Evolutionary conservation across 169 alveolate genomes (phyloP).

Genomic region (Plasmodium cynomolgi): DNA sequence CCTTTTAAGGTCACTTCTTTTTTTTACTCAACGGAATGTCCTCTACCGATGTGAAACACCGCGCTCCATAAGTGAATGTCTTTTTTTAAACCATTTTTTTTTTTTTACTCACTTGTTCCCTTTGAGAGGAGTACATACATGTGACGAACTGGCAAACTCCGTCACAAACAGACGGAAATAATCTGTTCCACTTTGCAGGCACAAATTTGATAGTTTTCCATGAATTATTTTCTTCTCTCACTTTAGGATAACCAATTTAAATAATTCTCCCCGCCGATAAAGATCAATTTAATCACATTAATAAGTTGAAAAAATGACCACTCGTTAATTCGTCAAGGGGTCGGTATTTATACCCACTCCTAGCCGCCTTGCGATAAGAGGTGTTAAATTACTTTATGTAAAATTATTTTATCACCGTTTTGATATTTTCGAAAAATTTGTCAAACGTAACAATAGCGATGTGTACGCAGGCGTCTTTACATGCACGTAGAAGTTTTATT

Average conservation of each 20-base stretch:
- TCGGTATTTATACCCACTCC: too few species aligned
- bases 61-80: too few species aligned
- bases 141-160: neutral
- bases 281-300: neutral
- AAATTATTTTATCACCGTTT: neutral
- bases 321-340: neutral
- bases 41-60: too few species aligned
- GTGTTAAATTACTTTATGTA: too few species aligned
- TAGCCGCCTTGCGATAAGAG: too few species aligned
- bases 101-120: too few species aligned
- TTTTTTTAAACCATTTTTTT: too few species aligned
- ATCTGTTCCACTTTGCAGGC: neutral
- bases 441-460: neutral
- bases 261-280: neutral
- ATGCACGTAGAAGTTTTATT: neutral
- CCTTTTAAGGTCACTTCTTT: too few species aligned
- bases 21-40: too few species aligned
- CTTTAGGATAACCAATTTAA: neutral
- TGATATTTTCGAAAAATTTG: neutral
- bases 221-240: neutral
- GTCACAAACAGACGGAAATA: neutral
- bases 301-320: neutral
- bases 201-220: neutral
- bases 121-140: too few species aligned
- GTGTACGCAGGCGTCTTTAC: neutral